Evolutionary conservation across 140 eudicot genomes (phyloP).

Genomic region (Senecio squalidus): DNA sequence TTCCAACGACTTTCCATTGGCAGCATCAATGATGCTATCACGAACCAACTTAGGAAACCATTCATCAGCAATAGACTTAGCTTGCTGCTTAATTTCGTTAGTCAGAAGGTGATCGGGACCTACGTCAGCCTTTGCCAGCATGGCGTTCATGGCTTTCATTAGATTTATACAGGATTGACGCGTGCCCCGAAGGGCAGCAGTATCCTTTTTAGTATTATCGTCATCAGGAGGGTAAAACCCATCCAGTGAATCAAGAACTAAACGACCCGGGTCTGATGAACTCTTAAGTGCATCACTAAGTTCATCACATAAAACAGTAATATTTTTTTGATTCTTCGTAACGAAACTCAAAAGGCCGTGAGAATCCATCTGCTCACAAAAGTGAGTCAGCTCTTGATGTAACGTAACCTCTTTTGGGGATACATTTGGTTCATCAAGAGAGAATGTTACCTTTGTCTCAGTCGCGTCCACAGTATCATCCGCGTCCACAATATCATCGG

Average conservation of each 20-base stretch:
- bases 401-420: conserved; percentile 27
- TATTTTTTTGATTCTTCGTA: conserved; percentile 33
- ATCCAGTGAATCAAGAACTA: conserved; percentile 44
- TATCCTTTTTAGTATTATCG: conserved; percentile 14
- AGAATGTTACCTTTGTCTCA: conserved; percentile 38
- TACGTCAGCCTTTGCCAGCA: conserved; percentile 43
- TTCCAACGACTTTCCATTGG: conserved; percentile 58
- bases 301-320: conserved; percentile 27
- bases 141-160: conserved; percentile 48
- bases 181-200: conserved; percentile 36
- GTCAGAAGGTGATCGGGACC: conserved; percentile 29
- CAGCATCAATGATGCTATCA: conserved; percentile 26
- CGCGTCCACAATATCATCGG: conserved; percentile 11
- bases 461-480: conserved; percentile 12
- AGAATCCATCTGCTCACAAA: conserved; percentile 59
- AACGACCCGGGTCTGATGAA: conserved; percentile 40
- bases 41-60: conserved; percentile 51
- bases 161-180: conserved; percentile 35
- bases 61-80: conserved; percentile 46
- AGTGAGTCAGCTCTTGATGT: conserved; percentile 42
- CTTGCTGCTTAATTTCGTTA: conserved; percentile 52
- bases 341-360: conserved; percentile 43
- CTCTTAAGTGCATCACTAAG: conserved; percentile 40
- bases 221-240: conserved; percentile 38
- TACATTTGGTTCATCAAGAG: conserved; percentile 37